These are phyloP conservation scores for Neoascochyta sp. DNA, from an alignment of 2,329 filamentous ascomycete genomes.

Conservation along the genomic window DNA sequence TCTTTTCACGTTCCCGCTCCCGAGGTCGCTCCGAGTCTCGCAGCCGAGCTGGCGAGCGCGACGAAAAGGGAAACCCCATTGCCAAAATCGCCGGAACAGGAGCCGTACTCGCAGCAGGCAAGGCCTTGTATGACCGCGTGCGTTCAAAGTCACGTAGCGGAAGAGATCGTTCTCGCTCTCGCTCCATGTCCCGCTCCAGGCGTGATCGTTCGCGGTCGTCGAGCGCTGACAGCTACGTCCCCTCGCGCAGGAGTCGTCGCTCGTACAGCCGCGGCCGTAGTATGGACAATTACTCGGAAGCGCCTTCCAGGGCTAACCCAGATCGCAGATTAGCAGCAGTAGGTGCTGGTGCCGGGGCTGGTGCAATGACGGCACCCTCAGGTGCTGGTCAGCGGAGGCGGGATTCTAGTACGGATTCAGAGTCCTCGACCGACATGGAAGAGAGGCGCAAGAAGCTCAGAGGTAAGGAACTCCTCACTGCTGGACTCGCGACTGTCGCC, in stretches of 20 bases:
- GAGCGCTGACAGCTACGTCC: slow-evolving; percentile 51
- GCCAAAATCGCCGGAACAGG: slow-evolving; percentile 49
- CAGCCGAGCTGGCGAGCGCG: slow-evolving; percentile 47
- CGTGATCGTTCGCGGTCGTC: slow-evolving; percentile 44
- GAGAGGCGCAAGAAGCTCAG: slow-evolving; percentile 60
- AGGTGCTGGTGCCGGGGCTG: slow-evolving; percentile 35
- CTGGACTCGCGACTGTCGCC: slow-evolving; percentile 63
- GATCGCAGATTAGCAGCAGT: slow-evolving; percentile 38
- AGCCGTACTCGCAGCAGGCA: slow-evolving; percentile 49
- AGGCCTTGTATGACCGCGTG: slow-evolving; percentile 53
- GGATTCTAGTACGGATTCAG: slow-evolving; percentile 38
- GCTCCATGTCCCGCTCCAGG: slow-evolving; percentile 44
- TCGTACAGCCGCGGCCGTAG: slow-evolving; percentile 38
- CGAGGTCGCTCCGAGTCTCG: slow-evolving; percentile 41
- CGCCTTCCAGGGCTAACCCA: slow-evolving; percentile 32
- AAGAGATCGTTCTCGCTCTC: slow-evolving; percentile 41
- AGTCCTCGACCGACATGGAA: slow-evolving; percentile 61
- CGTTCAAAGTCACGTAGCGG: slow-evolving; percentile 52
- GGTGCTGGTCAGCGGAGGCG: slow-evolving; percentile 20
- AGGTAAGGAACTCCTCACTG: slow-evolving; percentile 63
- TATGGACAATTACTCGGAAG: slow-evolving; percentile 44
- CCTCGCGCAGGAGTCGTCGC: slow-evolving; percentile 43
- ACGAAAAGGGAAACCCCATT: slow-evolving; percentile 49
- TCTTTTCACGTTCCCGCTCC: slow-evolving; percentile 48
- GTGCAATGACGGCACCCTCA: slow-evolving; percentile 27